Conservation (phyloP, 257 asterid species). For the Salvia splendens region DNA sequence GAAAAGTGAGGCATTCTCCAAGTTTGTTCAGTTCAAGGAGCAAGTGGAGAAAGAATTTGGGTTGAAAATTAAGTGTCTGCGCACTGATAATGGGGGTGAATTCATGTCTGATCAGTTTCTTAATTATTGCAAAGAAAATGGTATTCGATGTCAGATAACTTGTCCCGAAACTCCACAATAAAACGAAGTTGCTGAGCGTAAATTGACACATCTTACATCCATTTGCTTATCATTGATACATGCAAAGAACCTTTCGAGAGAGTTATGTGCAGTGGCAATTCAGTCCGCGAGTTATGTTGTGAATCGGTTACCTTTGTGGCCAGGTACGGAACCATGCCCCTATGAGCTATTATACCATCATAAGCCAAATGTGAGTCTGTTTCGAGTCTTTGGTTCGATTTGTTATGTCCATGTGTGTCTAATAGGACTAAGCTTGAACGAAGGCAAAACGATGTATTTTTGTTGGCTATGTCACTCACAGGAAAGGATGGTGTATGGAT, state of each 20-base stretch:
- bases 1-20: conserved; percentile 25
- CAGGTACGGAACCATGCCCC: conserved; percentile 10
- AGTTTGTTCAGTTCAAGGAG: conserved; percentile 12
- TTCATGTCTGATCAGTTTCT: neutral
- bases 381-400: conserved; percentile 17
- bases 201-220: conserved; percentile 29
- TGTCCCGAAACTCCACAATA: neutral
- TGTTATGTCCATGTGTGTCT: conserved; percentile 23
- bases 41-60: conserved; percentile 24
- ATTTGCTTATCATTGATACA: conserved; percentile 28
- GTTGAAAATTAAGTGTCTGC: conserved; percentile 9
- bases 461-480: conserved; percentile 32
- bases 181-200: neutral
- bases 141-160: conserved; percentile 25
- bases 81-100: conserved; percentile 22
- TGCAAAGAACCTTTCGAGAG: conserved; percentile 20
- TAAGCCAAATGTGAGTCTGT: neutral
- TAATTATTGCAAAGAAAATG: conserved; percentile 4
- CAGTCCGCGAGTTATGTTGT: conserved; percentile 22
- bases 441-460: conserved; percentile 18
- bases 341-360: neutral
- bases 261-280: conserved; percentile 22
- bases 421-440: conserved; percentile 30
- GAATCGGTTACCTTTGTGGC: conserved; percentile 24
- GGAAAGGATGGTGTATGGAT: conserved; percentile 23